Evolutionary conservation across 257 asterid genomes (phyloP), one percentile per base, ranked within the genome.

Genomic region (Capsicum chinense): DNA sequence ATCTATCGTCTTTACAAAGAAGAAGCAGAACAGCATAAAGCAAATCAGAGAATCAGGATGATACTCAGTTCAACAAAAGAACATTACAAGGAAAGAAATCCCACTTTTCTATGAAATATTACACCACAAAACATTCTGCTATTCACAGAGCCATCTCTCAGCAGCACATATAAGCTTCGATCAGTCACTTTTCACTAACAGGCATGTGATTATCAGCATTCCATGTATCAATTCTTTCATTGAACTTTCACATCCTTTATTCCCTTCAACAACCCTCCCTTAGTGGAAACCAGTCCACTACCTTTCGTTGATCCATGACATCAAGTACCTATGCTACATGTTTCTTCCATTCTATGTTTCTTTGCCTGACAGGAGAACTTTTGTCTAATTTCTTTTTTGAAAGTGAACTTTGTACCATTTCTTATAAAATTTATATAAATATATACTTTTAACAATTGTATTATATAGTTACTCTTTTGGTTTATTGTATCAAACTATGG

Each of bases 161-260:
- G 39, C 48, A 73, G 39, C 19, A 26, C 80, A 73, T 48, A 50
- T 19, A 73, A 48, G 42, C 42, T 48, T 21, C 21, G 21, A 21
- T 73, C 80, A 73, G 80, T 12, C 6, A 19, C 59, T 48, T 48
- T 48, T 73, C 59, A 21, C 21, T 0, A 0, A 73, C 80, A 73
- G 39, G 58, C 58, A 73, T 73, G 80, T 73, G n/a, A 73, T 47
- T 16, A 73, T 48, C 80, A 47, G 59, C 58, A 19, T 73, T 73
- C 48, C 17, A 73, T 48, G 56, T 12, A 47, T 73, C 80, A 48
- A 48, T 73, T 59, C 56, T 11, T 73, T 73, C 33, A 14, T 73
- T 73, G 80, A 73, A 21, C 19, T 48, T 73, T 73, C 58, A 50
- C 80, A 73, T 48, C 58, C 59, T 19, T 48, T 48, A 48, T 11